Conservation (phyloP, 192 early-diverging fungal genomes). For the Dissophora ornata region DNA sequence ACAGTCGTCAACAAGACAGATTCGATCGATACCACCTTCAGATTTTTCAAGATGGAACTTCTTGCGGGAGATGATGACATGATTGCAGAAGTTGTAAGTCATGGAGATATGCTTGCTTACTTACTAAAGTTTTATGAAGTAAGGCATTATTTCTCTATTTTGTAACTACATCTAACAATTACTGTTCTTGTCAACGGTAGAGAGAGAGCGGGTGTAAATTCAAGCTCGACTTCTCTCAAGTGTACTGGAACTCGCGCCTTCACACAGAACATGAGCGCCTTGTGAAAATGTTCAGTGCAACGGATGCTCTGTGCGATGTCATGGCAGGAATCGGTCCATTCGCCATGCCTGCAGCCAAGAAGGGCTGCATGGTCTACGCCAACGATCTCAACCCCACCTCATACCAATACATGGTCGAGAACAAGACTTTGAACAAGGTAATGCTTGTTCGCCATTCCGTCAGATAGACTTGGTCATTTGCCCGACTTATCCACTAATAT, state of each 20-base stretch:
- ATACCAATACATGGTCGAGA: conserved; percentile 81
- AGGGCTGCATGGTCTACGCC: conserved; percentile 87
- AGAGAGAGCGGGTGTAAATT: conserved; percentile 93
- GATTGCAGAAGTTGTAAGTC: conserved; percentile 82
- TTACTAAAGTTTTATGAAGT: background rate
- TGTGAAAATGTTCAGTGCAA: conserved; percentile 77
- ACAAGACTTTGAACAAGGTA: conserved; percentile 90
- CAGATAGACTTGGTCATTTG: too few species aligned
- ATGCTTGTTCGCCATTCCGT: too few species aligned
- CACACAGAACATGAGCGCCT: conserved; percentile 95
- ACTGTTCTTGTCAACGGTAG: too few species aligned
- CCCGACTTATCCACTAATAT: too few species aligned
- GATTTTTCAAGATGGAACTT: conserved; percentile 97
- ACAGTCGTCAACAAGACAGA: conserved; percentile 98
- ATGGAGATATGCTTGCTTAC: background rate
- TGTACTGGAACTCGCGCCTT: conserved; percentile 99
- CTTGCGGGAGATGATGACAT: conserved; percentile 90
- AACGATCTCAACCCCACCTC: conserved; percentile 98
- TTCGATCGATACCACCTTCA: conserved; percentile 93
- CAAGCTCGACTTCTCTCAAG: conserved; percentile 93
- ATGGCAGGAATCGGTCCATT: conserved; percentile 99
- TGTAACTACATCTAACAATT: too few species aligned
- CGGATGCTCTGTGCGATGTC: conserved; percentile 89
- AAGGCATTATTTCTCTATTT: too few species aligned
- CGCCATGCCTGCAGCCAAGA: conserved; percentile 91